A percentile compares a stretch with the other conserved stretches of the same genome.
These are phyloP conservation scores for Lyophyllum atratum DNA, from an alignment of 768 basidiomycete genomes.

Conservation along the genomic window DNA sequence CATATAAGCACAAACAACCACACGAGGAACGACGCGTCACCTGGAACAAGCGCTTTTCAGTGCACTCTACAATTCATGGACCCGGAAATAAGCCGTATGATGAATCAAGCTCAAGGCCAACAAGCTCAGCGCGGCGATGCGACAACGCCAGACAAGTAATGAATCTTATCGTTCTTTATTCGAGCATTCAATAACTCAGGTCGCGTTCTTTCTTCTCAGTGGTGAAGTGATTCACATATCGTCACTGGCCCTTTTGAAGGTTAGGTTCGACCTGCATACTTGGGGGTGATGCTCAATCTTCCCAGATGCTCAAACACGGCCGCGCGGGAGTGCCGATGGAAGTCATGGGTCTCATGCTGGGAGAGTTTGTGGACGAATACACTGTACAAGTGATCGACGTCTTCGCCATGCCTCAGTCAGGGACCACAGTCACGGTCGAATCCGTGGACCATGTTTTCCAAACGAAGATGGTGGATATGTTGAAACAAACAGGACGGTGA, in stretches of 20 bases:
- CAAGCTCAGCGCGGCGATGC: slow-evolving; percentile 45
- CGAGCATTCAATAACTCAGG: background rate
- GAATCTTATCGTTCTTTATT: slow-evolving; percentile 9
- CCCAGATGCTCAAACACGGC: slow-evolving; percentile 99
- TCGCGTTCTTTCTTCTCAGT: slow-evolving; percentile 38
- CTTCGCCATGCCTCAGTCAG: slow-evolving; percentile 98
- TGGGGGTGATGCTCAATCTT: background rate
- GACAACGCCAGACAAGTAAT: slow-evolving; percentile 77
- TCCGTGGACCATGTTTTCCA: slow-evolving; percentile 99
- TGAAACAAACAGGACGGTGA: slow-evolving; percentile 97
- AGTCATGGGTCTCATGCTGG: slow-evolving; percentile 98
- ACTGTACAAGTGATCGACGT: slow-evolving; percentile 94
- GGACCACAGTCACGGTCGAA: slow-evolving; percentile 96
- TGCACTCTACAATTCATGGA: slow-evolving; percentile 40
- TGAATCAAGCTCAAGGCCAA: slow-evolving; percentile 47
- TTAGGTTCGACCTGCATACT: slow-evolving; percentile 28
- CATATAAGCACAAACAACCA: slow-evolving; percentile 32
- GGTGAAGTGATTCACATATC: slow-evolving; percentile 98
- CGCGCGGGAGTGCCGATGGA: slow-evolving; percentile 99
- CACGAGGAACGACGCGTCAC: slow-evolving; percentile 46
- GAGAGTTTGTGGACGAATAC: slow-evolving; percentile 98
- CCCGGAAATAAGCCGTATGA: slow-evolving; percentile 49
- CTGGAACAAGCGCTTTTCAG: slow-evolving; percentile 12
- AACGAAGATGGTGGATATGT: slow-evolving; percentile 97
- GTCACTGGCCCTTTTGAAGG: slow-evolving; percentile 95